These are phyloP conservation scores for Paraphysoderma sedebokerense DNA, from an alignment of 371 early-diverging fungal species.

Conservation along the genomic window DNA sequence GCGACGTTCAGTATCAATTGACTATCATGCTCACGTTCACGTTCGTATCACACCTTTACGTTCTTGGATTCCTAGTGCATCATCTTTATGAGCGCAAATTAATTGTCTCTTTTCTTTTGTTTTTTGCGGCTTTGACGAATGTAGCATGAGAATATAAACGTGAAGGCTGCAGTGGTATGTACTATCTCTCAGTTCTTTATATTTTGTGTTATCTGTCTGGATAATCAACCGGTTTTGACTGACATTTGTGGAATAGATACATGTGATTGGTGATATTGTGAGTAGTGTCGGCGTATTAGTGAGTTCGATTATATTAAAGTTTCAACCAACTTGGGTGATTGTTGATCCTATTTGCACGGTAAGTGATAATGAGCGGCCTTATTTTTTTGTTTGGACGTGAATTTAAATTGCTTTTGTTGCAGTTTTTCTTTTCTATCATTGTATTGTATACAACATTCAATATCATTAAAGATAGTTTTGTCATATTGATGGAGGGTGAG, in stretches of 20 bases:
- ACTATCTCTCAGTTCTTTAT: not conserved
- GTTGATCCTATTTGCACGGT: constrained; percentile 38
- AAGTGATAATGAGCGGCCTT: not conserved
- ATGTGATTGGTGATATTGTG: constrained; percentile 40
- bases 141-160: too few relatives aligned
- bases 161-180: not conserved
- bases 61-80: too few relatives aligned
- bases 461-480: constrained; percentile 35
- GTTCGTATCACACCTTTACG: too few relatives aligned
- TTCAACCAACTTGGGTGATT: constrained; percentile 20
- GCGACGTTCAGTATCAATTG: too few relatives aligned
- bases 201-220: constrained; percentile 12
- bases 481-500: constrained; percentile 50
- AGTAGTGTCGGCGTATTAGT: constrained; percentile 38
- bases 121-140: too few relatives aligned
- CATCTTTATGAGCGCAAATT: too few relatives aligned
- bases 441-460: constrained; percentile 32
- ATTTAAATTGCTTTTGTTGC: constrained; percentile 4
- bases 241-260: constrained; percentile 7
- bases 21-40: too few relatives aligned
- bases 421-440: constrained; percentile 30
- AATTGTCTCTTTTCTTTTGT: too few relatives aligned
- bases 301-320: constrained; percentile 24
- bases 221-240: constrained; percentile 6
- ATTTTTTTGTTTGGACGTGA: constrained; percentile 3